These are phyloP conservation scores for Flaveria linearis DNA, from an alignment of 129 eudicot genomes.

Conservation along the genomic window DNA sequence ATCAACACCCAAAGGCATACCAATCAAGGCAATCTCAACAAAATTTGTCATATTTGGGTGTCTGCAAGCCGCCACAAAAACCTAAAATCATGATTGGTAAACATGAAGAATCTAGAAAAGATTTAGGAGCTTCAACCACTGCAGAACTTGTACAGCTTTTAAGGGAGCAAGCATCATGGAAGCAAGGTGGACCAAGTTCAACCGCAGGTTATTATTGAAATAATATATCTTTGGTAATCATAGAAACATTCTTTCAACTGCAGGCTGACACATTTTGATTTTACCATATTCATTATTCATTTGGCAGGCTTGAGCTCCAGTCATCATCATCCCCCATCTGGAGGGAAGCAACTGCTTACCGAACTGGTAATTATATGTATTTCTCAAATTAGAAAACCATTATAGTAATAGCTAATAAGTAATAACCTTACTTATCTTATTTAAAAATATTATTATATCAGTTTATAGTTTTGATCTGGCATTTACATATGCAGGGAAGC, in stretches of 20 bases:
- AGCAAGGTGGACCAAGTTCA: slow-evolving; percentile 35
- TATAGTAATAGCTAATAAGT: background rate
- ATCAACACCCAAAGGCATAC: slow-evolving; percentile 40
- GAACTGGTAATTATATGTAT: slow-evolving; percentile 40
- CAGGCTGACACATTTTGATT: background rate
- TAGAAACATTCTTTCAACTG: background rate
- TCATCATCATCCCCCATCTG: slow-evolving; percentile 30
- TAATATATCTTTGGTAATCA: background rate
- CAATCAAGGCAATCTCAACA: slow-evolving; percentile 37
- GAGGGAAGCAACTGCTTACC: slow-evolving; percentile 46
- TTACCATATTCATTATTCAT: slow-evolving; percentile 16
- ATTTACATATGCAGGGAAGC: slow-evolving; percentile 46
- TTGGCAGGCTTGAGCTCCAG: slow-evolving; percentile 26
- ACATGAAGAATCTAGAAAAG: slow-evolving; percentile 34
- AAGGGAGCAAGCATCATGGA: slow-evolving; percentile 67
- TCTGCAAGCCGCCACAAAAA: slow-evolving; percentile 35
- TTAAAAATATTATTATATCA: background rate
- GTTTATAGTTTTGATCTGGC: background rate
- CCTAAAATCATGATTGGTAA: slow-evolving; percentile 36
- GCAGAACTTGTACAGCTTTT: slow-evolving; percentile 66
- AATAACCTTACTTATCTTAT: slow-evolving; percentile 15
- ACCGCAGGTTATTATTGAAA: slow-evolving; percentile 37
- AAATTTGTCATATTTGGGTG: slow-evolving; percentile 23
- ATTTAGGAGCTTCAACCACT: slow-evolving; percentile 49
- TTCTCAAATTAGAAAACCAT: slow-evolving; percentile 19